phyloP scores from a whole-genome alignment of 495 filamentous ascomycete species.

The Penicillium simplicissimum region DNA sequence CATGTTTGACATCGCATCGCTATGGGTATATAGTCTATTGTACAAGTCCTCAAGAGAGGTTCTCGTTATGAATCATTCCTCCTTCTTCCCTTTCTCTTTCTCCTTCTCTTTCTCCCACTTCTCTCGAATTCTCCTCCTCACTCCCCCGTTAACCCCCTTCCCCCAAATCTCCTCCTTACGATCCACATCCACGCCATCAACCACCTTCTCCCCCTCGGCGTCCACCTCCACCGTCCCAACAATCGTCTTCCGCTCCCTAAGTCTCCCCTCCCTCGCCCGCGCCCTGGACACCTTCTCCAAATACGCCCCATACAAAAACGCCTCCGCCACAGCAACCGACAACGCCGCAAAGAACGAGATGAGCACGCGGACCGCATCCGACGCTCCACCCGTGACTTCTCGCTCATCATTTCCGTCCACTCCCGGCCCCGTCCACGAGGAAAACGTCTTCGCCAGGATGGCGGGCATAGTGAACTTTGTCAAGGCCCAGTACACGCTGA shows the following conservation, averaged over 20 bases:
- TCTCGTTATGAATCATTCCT: background rate
- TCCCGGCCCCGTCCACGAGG: constrained; percentile 64
- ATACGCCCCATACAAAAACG: constrained; percentile 85
- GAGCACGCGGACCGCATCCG: constrained; percentile 41
- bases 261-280: constrained; percentile 60
- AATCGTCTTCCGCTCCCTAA: constrained; percentile 73
- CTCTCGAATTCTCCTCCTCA: constrained; percentile 47
- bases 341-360: constrained; percentile 43
- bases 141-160: constrained; percentile 46
- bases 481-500: constrained; percentile 49
- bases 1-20: background rate
- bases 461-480: constrained; percentile 55
- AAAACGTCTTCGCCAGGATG: constrained; percentile 31
- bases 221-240: constrained; percentile 47
- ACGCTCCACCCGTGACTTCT: constrained; percentile 16
- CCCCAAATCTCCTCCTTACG: constrained; percentile 47
- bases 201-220: constrained; percentile 1
- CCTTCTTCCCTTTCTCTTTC: constrained; percentile 21
- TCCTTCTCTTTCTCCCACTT: constrained; percentile 43
- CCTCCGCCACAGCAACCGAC: constrained; percentile 81
- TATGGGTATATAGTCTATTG: constrained; percentile 3
- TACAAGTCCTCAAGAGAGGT: background rate
- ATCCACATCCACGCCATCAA: constrained; percentile 22
- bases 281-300: constrained; percentile 74
- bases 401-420: constrained; percentile 29